These are phyloP conservation scores for Streptanthus diversifolius DNA, from an alignment of 345 rosid genomes.

Conservation along the genomic window DNA sequence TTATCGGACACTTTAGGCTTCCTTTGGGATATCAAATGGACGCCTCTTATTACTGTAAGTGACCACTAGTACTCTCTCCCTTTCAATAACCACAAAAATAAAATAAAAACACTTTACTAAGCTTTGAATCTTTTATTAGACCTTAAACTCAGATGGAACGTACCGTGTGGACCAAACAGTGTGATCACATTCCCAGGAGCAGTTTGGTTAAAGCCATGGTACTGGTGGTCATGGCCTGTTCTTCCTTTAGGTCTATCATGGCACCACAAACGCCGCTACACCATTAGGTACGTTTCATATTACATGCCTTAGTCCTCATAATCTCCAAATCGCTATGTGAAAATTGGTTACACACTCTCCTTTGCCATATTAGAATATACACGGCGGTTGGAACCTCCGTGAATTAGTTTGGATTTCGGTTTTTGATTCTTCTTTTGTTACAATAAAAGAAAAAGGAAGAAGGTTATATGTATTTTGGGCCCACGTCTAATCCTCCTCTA, in stretches of 20 bases:
- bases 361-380: not conserved
- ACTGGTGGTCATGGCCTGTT: constrained; percentile 99
- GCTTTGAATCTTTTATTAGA: constrained; percentile 38
- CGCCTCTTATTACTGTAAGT: constrained; percentile 87
- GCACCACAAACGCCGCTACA: constrained; percentile 74
- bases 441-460: not conserved
- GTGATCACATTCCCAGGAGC: constrained; percentile 97
- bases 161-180: constrained; percentile 93
- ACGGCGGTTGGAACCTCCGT: too few relatives aligned
- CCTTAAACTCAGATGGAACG: constrained; percentile 78
- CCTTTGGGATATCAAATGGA: constrained; percentile 99
- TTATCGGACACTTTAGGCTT: constrained; percentile 75
- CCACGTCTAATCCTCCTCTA: not conserved
- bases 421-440: not conserved
- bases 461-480: not conserved
- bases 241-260: constrained; percentile 78
- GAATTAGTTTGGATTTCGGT: not conserved
- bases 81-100: not conserved
- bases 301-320: not conserved
- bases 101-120: not conserved
- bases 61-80: not conserved
- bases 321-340: too few relatives aligned
- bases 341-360: too few relatives aligned
- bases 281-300: constrained; percentile 52
- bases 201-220: constrained; percentile 96